phyloP scores from a whole-genome alignment of 2,329 filamentous ascomycete genomes.

The Penicillium sp. region DNA sequence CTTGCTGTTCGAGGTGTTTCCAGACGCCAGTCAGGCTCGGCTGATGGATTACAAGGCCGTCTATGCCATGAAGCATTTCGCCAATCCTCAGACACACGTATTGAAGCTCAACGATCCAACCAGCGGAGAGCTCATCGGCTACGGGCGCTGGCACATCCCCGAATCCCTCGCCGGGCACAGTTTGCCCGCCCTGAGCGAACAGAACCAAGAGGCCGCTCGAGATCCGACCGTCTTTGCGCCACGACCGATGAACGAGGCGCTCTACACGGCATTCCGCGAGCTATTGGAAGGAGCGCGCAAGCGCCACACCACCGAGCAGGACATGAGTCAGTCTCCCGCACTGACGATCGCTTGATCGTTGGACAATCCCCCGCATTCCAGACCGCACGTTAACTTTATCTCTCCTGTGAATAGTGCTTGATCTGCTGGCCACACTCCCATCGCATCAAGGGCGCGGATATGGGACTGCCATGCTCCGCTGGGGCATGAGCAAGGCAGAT shows the following conservation, averaged over 20 bases:
- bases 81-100: constrained; percentile 39
- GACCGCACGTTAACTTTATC: too few relatives aligned
- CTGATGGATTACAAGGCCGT: constrained; percentile 38
- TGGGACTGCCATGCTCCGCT: constrained; percentile 46
- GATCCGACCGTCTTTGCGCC: constrained; percentile 43
- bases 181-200: constrained; percentile 40
- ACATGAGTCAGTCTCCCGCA: constrained; percentile 23
- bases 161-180: constrained; percentile 24
- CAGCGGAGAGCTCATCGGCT: constrained; percentile 42
- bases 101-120: constrained; percentile 41
- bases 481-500: constrained; percentile 51
- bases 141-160: constrained; percentile 50
- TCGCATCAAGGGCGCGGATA: constrained; percentile 50
- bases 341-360: too few relatives aligned
- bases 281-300: constrained; percentile 18
- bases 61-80: constrained; percentile 41
- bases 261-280: constrained; percentile 21
- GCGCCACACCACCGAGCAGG: constrained; percentile 20
- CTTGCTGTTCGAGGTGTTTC: constrained; percentile 40
- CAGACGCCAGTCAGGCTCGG: constrained; percentile 30
- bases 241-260: constrained; percentile 47
- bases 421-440: constrained; percentile 47
- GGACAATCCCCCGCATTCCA: too few relatives aligned
- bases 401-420: constrained; percentile 45
- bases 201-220: constrained; percentile 32